Evolutionary conservation across 179 eudicot genomes (phyloP).

Genomic region (Beta lomatogona): DNA sequence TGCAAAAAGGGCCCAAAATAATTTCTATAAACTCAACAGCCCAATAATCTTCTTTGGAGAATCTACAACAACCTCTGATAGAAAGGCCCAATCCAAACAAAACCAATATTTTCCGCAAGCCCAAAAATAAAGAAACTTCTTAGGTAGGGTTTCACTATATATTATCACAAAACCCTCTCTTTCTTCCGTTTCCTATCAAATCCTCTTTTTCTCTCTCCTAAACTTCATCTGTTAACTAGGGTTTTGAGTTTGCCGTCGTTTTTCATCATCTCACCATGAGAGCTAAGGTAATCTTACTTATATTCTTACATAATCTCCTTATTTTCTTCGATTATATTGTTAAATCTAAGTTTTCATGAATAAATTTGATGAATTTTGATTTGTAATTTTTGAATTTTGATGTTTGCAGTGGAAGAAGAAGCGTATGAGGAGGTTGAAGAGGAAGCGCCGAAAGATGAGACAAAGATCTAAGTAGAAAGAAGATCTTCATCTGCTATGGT

Average conservation of each 20-base stretch:
- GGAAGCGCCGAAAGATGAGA: slow-evolving; percentile 45
- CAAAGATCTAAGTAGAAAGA: slow-evolving; percentile 37
- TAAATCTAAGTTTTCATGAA: too few species aligned
- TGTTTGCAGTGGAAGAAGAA: slow-evolving; percentile 43
- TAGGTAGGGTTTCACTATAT: slow-evolving; percentile 23
- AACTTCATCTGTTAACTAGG: background rate
- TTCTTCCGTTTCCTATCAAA: background rate
- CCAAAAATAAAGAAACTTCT: background rate
- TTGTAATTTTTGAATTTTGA: background rate
- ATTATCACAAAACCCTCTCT: background rate
- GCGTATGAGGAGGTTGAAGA: slow-evolving; percentile 50
- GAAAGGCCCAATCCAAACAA: background rate
- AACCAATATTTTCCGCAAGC: background rate
- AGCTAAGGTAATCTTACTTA: slow-evolving; percentile 28
- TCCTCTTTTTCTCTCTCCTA: background rate
- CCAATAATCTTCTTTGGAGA: too few species aligned
- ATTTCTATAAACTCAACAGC: too few species aligned
- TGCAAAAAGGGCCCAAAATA: too few species aligned
- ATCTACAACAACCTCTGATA: background rate
- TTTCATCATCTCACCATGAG: slow-evolving; percentile 34
- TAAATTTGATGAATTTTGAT: background rate
- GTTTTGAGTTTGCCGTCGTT: slow-evolving; percentile 6
- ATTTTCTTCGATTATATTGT: background rate
- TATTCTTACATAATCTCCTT: too few species aligned
- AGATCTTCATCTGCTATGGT: background rate